Evolutionary conservation across 768 basidiomycete species (phyloP).

Genomic region (Leucocoprinus sp.): DNA sequence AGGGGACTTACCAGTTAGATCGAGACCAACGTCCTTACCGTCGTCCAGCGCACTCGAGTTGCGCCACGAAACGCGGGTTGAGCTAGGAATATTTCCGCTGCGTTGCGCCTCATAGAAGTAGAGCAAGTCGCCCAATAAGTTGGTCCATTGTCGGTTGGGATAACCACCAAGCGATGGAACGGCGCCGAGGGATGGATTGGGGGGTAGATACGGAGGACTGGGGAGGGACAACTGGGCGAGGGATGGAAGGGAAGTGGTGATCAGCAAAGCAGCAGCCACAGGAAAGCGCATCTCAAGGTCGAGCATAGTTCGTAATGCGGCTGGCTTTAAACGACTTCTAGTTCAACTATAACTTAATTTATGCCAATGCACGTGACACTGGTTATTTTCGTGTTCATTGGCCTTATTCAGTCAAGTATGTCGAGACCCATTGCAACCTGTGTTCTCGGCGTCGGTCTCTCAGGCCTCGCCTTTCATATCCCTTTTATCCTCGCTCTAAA

Average conservation of each 20-base stretch:
- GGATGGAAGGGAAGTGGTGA: constrained; percentile 14
- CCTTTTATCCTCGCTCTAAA: constrained; percentile 73
- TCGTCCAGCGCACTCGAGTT: constrained; percentile 76
- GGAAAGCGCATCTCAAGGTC: constrained; percentile 22
- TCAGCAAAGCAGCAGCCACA: constrained; percentile 20
- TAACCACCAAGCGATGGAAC: constrained; percentile 31
- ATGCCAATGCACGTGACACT: not conserved
- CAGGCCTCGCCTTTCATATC: constrained; percentile 71
- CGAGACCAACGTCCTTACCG: constrained; percentile 63
- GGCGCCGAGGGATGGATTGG: constrained; percentile 48
- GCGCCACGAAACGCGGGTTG: constrained; percentile 79
- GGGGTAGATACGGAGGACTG: constrained; percentile 56
- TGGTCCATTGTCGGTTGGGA: constrained; percentile 79
- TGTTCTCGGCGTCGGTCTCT: constrained; percentile 70
- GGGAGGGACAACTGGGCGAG: constrained; percentile 58
- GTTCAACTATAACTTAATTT: not conserved
- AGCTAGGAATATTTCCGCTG: constrained; percentile 60
- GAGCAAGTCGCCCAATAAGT: constrained; percentile 67
- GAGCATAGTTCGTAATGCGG: too few species aligned
- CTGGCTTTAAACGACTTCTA: too few species aligned
- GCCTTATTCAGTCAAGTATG: constrained; percentile 16
- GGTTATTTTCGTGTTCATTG: not conserved
- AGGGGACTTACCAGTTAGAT: constrained; percentile 50
- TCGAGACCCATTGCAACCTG: constrained; percentile 54
- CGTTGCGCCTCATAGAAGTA: constrained; percentile 93